Conservation (phyloP, 2,329 filamentous ascomycete genomes). For the Myriangium duriaei region DNA sequence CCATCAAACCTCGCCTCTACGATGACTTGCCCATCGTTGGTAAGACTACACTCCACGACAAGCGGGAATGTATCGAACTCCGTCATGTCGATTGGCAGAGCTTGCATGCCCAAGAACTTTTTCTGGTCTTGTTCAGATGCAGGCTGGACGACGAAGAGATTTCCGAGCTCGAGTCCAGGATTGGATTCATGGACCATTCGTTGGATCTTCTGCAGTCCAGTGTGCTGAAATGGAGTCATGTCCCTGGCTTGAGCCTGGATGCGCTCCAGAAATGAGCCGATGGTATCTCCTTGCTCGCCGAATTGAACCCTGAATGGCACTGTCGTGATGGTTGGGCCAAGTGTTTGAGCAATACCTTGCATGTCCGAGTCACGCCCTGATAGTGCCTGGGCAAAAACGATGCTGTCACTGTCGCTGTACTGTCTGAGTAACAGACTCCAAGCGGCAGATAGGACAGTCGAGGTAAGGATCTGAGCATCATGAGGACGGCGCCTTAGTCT, state of each 20-base stretch:
- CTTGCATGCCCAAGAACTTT: neutral
- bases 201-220: slow-evolving; percentile 37
- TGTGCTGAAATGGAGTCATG: slow-evolving; percentile 22
- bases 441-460: slow-evolving; percentile 15
- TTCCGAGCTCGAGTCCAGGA: slow-evolving; percentile 35
- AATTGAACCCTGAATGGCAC: slow-evolving; percentile 31
- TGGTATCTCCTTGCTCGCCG: slow-evolving; percentile 17
- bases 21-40: neutral
- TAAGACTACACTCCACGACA: neutral
- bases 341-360: slow-evolving; percentile 25
- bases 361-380: slow-evolving; percentile 25
- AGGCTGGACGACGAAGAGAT: slow-evolving; percentile 31
- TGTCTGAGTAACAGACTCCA: slow-evolving; percentile 21
- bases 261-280: slow-evolving; percentile 20
- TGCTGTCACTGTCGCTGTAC: slow-evolving; percentile 20
- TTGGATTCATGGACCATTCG: slow-evolving; percentile 27
- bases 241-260: slow-evolving; percentile 20
- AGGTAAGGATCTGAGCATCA: neutral
- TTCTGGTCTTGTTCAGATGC: slow-evolving; percentile 18
- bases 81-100: neutral
- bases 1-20: slow-evolving; percentile 3
- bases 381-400: slow-evolving; percentile 25
- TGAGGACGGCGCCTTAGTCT: slow-evolving; percentile 6
- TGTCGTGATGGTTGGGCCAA: slow-evolving; percentile 29
- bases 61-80: slow-evolving; percentile 1